Conservation (phyloP, 1,284 basidiomycete species). For the Malassezia japonica region DNA sequence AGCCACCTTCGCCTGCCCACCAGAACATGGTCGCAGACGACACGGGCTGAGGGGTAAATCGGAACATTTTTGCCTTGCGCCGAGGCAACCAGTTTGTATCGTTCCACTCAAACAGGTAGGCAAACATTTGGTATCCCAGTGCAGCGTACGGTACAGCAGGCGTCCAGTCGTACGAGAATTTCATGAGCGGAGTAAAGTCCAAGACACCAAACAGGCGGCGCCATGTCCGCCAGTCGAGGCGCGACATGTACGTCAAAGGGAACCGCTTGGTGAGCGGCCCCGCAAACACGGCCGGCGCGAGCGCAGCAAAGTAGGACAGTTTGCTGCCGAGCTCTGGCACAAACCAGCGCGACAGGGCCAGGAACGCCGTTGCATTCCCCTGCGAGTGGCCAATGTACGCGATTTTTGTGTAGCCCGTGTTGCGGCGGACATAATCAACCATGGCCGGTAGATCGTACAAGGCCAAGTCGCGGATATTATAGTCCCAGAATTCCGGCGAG, state of each 20-base stretch:
- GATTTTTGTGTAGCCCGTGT: slow-evolving; percentile 56
- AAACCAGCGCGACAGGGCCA: slow-evolving; percentile 52
- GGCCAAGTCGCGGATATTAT: slow-evolving; percentile 58
- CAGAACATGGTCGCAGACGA: slow-evolving; percentile 54
- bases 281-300: slow-evolving; percentile 58
- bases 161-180: slow-evolving; percentile 55
- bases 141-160: slow-evolving; percentile 51
- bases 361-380: slow-evolving; percentile 53
- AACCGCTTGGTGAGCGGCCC: slow-evolving; percentile 57
- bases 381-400: slow-evolving; percentile 57
- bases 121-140: slow-evolving; percentile 55
- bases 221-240: slow-evolving; percentile 55
- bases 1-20: slow-evolving; percentile 58
- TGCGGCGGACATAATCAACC: slow-evolving; percentile 55
- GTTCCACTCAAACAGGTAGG: slow-evolving; percentile 58
- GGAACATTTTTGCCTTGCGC: slow-evolving; percentile 58
- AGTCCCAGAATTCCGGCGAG: slow-evolving; percentile 60
- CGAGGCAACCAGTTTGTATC: slow-evolving; percentile 56
- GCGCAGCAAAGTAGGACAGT: slow-evolving; percentile 56
- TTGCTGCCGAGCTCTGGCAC: slow-evolving; percentile 55
- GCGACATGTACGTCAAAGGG: slow-evolving; percentile 51
- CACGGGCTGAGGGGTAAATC: slow-evolving; percentile 59
- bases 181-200: slow-evolving; percentile 60
- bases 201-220: slow-evolving; percentile 56
- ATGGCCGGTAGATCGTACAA: slow-evolving; percentile 58